Evolutionary conservation across 257 asterid genomes (phyloP).

Genomic region (Scutellaria galericulata): DNA sequence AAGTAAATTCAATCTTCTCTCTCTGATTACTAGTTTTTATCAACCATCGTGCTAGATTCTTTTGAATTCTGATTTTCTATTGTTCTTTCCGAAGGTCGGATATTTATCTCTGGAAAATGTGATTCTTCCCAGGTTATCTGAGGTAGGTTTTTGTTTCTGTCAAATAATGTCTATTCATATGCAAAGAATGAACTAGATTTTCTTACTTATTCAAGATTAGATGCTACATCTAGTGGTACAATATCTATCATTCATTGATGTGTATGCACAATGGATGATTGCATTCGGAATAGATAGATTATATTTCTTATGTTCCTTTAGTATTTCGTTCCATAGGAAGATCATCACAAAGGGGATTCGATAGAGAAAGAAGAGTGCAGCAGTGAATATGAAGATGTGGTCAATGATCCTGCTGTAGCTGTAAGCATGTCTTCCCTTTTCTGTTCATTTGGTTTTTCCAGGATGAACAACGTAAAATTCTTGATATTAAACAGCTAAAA

Average conservation of each 20-base stretch:
- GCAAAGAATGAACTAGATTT: background rate
- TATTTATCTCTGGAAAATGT: slow-evolving; percentile 68
- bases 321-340: slow-evolving; percentile 43
- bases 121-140: slow-evolving; percentile 47
- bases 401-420: slow-evolving; percentile 54
- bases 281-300: no score
- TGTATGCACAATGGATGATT: no score
- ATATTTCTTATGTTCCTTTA: background rate
- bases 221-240: no score
- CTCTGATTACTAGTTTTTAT: background rate
- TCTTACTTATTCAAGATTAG: background rate
- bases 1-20: slow-evolving; percentile 31
- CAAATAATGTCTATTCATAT: background rate
- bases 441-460: background rate
- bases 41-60: slow-evolving; percentile 5
- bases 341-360: slow-evolving; percentile 32
- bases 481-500: background rate
- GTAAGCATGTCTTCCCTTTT: slow-evolving; percentile 43
- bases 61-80: background rate
- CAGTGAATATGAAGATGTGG: slow-evolving; percentile 47
- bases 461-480: background rate
- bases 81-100: slow-evolving; percentile 55
- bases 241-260: no score
- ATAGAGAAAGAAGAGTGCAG: slow-evolving; percentile 49
- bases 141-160: slow-evolving; percentile 48